These are phyloP conservation scores for Silene uniflora DNA, from an alignment of 148 eudicot genomes.

Conservation along the genomic window DNA sequence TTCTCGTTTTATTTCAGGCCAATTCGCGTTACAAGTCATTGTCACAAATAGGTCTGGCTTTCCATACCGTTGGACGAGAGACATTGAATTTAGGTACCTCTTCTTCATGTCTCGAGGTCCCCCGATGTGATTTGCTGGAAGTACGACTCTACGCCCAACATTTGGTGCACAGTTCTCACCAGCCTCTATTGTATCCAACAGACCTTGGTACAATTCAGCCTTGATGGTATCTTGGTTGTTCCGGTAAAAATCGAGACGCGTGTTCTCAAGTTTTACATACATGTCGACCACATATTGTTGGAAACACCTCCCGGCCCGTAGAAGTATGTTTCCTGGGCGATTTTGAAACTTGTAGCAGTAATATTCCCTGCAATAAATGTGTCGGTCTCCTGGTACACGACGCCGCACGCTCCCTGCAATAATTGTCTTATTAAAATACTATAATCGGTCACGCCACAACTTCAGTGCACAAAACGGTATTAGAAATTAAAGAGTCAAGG, in stretches of 20 bases:
- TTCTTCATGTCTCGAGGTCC: too few relatives aligned
- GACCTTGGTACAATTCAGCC: conserved; percentile 9
- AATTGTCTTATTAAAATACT: too few relatives aligned
- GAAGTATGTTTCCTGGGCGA: not conserved
- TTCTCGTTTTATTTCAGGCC: not conserved
- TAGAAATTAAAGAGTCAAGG: too few relatives aligned
- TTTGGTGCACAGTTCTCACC: not conserved
- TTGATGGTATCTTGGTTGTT: not conserved
- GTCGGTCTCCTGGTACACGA: too few relatives aligned
- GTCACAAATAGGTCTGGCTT: too few relatives aligned
- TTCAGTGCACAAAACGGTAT: too few relatives aligned
- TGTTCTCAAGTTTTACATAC: conserved; percentile 16
- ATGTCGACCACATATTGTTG: conserved; percentile 13
- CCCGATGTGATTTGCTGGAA: not conserved
- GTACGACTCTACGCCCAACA: not conserved
- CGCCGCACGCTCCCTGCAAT: too few relatives aligned
- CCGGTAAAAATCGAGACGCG: not conserved
- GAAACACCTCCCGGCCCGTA: not conserved
- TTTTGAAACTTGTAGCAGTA: conserved; percentile 11
- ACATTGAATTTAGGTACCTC: not conserved
- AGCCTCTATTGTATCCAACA: not conserved
- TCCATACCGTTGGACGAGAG: not conserved
- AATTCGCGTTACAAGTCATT: not conserved
- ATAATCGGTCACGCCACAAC: too few relatives aligned
- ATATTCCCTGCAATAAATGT: not conserved